Evolutionary conservation across 1,284 basidiomycete genomes (phyloP), one percentile per base, ranked within the genome.

Genomic region (Thelephora terrestris): DNA sequence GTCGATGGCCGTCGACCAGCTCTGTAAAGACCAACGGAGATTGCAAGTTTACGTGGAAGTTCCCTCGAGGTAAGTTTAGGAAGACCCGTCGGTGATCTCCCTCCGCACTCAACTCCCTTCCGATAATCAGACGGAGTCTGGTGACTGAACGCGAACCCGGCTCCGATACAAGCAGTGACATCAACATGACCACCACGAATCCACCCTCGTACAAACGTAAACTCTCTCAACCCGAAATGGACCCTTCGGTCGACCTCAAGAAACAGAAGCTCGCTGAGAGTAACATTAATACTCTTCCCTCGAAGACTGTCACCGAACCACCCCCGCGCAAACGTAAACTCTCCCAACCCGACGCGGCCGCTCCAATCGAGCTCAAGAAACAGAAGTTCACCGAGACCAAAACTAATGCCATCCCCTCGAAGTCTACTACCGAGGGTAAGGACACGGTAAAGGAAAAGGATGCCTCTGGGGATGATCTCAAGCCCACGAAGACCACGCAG

Each of bases 31-130:
- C 46, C 49, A 36, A 7, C 43, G 16, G 37, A 45, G n/a, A n/a
- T 69, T 68, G 25, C 69, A 69, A 54, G 71, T 76, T 21, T 84
- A 71, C 56, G 76, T 85, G 37, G 71, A 81, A 51, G 68, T 85
- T 9, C 78, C 81, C 0, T 58, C 68, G 1, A 75, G 39, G 39
- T 42, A n/a, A 42, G 39, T 73, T 0, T 52, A 64, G 36, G 61
- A 68, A 36, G 57, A 58, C 24, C 50, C 63, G 50, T 58, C 57
- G 42, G 36, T 35, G 16, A 9, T 25, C 44, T 24, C 49, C 40
- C 42, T 48, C 36, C 32, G 45, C 43, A 25, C 45, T 38, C 29
- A 32, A 32, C 12, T 14, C 43, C 24, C 21, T 23, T 49, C 24
- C 50, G 18, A 48, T 39, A 34, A 48, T 34, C 34, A 23, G 38